Percentiles rank a stretch among this genome's conserved stretches.
Conservation (phyloP, 2,329 filamentous ascomycete species). For the Aspergillus tubingensis region DNA sequence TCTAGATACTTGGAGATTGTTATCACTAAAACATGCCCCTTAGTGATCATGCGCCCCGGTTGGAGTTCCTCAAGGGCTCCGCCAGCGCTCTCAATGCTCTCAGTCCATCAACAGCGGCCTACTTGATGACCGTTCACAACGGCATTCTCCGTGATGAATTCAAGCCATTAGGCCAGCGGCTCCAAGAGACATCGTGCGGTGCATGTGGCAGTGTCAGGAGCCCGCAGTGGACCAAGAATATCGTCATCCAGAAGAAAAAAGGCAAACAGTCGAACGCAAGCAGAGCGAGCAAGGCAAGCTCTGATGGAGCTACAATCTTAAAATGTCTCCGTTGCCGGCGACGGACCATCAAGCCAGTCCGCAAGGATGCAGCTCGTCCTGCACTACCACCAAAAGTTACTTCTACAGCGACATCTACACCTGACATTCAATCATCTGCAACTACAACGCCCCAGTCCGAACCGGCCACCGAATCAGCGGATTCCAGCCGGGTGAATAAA, state of each 20-base stretch:
- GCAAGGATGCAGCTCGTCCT: slow-evolving; percentile 17
- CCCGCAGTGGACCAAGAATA: slow-evolving; percentile 32
- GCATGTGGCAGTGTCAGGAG: slow-evolving; percentile 44
- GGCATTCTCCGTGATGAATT: slow-evolving; percentile 36
- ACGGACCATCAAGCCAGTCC: slow-evolving; percentile 32
- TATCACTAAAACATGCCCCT: slow-evolving; percentile 19
- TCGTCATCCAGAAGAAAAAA: slow-evolving; percentile 27
- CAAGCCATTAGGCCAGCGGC: slow-evolving; percentile 34
- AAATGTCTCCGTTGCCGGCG: slow-evolving; percentile 42
- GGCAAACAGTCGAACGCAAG: slow-evolving; percentile 13
- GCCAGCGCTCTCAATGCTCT: slow-evolving; percentile 33
- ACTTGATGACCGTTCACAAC: slow-evolving; percentile 43
- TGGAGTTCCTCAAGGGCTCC: slow-evolving; percentile 42
- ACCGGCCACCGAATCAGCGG: slow-evolving; percentile 8
- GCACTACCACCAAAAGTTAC: slow-evolving; percentile 16
- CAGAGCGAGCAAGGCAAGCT: slow-evolving; percentile 11
- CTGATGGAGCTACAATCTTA: slow-evolving; percentile 34
- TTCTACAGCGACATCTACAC: slow-evolving; percentile 11
- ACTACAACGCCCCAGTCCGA: slow-evolving; percentile 13
- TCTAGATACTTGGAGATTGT: neutral
- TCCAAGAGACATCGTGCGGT: slow-evolving; percentile 39
- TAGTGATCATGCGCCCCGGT: slow-evolving; percentile 27
- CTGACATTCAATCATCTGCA: slow-evolving; percentile 14
- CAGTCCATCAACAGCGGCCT: slow-evolving; percentile 44
- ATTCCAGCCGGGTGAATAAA: slow-evolving; percentile 23